A percentile compares a stretch with the other conserved stretches of the same genome.
These are phyloP conservation scores for Chaetomium cochliodes DNA, from an alignment of 495 filamentous ascomycete genomes.

Conservation along the genomic window DNA sequence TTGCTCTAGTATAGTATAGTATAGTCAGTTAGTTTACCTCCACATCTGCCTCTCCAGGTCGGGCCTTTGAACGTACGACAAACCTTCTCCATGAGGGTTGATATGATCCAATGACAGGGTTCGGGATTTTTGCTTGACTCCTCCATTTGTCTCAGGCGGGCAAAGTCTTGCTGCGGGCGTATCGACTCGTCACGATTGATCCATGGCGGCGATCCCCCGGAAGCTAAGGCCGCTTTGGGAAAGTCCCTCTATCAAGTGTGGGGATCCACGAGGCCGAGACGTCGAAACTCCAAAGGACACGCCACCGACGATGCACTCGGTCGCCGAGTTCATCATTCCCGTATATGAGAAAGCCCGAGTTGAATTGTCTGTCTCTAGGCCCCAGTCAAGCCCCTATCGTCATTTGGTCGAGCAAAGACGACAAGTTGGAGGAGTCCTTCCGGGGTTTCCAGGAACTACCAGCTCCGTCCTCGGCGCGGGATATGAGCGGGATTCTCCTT, in stretches of 20 bases:
- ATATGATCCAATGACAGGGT: neutral
- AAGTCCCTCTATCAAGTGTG: constrained; percentile 4
- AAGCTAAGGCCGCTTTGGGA: constrained; percentile 2
- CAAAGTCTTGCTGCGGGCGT: neutral
- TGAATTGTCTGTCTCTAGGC: no score
- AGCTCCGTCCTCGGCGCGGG: neutral
- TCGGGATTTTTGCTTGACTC: neutral
- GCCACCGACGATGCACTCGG: neutral
- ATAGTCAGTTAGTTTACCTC: neutral
- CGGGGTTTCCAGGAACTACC: neutral
- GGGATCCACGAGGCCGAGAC: constrained; percentile 19
- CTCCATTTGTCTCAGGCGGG: neutral
- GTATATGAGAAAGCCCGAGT: no score
- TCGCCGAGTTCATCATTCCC: neutral
- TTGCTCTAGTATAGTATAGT: neutral
- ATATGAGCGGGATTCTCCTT: neutral
- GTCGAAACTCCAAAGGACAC: neutral
- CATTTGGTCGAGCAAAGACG: no score
- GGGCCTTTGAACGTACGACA: neutral
- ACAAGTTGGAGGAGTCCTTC: no score
- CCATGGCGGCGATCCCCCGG: constrained; percentile 17
- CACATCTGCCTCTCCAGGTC: neutral
- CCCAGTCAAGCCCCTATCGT: no score
- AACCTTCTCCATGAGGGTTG: neutral
- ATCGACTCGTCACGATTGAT: neutral